Conservation (phyloP, 139 green algal species). For the Tetradesmus obliquus region DNA sequence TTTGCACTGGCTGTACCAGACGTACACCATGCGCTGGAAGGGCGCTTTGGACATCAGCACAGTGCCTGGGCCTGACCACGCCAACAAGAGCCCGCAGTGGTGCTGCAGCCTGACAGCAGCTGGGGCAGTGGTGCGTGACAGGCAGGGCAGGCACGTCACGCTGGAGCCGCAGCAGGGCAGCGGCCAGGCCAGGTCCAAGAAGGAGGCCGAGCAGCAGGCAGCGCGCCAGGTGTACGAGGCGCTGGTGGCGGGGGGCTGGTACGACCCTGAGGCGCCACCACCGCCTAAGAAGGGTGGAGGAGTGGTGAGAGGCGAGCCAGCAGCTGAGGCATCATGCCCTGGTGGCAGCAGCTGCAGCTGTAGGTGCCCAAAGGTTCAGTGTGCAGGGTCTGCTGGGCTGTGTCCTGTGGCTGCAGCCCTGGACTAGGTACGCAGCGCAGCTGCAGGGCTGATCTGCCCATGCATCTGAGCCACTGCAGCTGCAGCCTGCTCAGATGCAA, state of each 20-base stretch:
- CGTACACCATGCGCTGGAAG: constrained; percentile 29
- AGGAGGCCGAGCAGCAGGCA: constrained; percentile 16
- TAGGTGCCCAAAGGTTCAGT: background rate
- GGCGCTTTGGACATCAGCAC: constrained; percentile 17
- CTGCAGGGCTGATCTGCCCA: background rate
- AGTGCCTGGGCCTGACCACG: constrained; percentile 15
- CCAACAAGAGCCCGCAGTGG: background rate
- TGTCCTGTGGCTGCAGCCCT: background rate
- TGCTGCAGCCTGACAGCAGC: background rate
- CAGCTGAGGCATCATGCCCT: background rate
- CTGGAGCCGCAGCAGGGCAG: background rate
- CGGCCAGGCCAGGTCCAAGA: background rate
- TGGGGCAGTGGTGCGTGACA: constrained; percentile 9
- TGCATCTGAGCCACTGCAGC: background rate
- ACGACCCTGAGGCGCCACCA: constrained; percentile 5
- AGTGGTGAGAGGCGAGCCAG: constrained; percentile 1
- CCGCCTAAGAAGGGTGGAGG: background rate
- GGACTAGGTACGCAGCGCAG: background rate
- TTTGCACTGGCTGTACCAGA: constrained; percentile 28
- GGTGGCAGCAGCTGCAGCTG: background rate
- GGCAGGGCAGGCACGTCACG: background rate
- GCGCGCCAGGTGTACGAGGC: background rate
- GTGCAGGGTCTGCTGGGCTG: background rate
- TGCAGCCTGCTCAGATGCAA: too few species aligned
- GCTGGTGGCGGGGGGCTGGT: constrained; percentile 13